Base-by-base conservation (phyloP, 2,329 filamentous ascomycete species). In the Cercospora sp. region DNA sequence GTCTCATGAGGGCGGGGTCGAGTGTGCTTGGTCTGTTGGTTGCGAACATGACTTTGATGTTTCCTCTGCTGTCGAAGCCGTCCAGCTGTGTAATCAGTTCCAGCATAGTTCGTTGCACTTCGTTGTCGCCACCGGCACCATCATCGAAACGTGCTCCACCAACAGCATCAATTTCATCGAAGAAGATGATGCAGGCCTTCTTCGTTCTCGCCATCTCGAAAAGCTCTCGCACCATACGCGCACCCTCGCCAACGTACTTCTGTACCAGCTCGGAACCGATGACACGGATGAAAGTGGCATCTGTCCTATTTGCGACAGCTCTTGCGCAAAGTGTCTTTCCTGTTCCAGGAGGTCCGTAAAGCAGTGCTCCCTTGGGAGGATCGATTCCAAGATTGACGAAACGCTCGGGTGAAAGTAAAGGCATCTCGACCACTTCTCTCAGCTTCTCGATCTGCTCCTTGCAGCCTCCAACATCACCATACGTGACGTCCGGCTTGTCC, bases 381-480 rank as follows among this genome's bases (percentile, higher is more conserved):
- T 99, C 95, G 80, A 99, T 99, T 79, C 95, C 95, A n/a, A 99
- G 90, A 81, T 92, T 97, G 78, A 97, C 95, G 78, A 99, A 99
- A 69, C 95, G 90, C 84, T 99, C 95, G 30, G 95, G 95, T 42
- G 94, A 97, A 71, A 99, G 85, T 64, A 99, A 85, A 10, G 95
- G 95, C 93, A 98, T 98, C 83, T 99, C 95, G 66, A 99, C 95
- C 64, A 99, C 95, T 82, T 99, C 95, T 80, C 95, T 88, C 74
- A 99, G 88, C 87, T 99, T 99, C 86, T 99, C 95, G 48, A 99
- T 97, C 83, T 99, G 95, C 82, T 99, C 95, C 83, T 99, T 99
- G 88, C 94, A 98, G 66, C 95, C 95, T 82, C 95, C 95, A 48
- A 99, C 94, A 84, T 99, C 95, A 75, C 95, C 95, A 76, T 99